Percentiles rank a stretch among this genome's conserved stretches.
Evolutionary conservation across 2,329 filamentous ascomycete species (phyloP).

Genomic region (Ophiostoma tasmaniense): DNA sequence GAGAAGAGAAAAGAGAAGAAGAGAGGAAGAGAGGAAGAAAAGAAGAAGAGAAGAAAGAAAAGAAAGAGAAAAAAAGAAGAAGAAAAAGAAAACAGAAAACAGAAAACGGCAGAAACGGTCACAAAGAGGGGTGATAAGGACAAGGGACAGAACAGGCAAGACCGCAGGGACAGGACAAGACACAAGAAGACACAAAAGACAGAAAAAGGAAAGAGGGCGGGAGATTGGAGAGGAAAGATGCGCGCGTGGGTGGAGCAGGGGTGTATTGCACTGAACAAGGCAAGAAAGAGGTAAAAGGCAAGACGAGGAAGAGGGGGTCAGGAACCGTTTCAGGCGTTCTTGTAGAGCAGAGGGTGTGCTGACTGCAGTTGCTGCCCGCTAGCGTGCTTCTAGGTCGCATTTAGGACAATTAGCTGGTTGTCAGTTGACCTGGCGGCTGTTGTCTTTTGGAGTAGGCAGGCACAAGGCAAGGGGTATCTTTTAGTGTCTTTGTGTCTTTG

Average conservation of each 20-base stretch:
- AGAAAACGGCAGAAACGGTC: not conserved
- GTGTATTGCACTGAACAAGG: too few species aligned
- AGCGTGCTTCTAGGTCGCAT: not conserved
- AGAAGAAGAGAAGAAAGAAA: not conserved
- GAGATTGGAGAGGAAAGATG: conserved; percentile 3
- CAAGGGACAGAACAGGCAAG: not conserved
- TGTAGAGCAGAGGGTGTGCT: not conserved
- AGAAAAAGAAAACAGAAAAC: not conserved
- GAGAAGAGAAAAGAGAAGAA: not conserved
- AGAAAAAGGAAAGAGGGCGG: not conserved
- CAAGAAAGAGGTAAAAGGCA: not conserved
- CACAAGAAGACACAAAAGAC: not conserved
- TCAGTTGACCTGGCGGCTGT: not conserved
- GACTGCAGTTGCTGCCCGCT: not conserved
- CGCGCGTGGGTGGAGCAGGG: conserved; percentile 5
- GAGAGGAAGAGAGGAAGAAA: not conserved
- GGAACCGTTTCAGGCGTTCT: not conserved
- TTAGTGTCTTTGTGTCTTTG: too few species aligned
- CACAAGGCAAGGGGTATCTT: conserved; percentile 6
- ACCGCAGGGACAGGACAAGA: not conserved
- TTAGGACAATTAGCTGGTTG: too few species aligned
- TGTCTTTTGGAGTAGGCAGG: not conserved
- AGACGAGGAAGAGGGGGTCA: not conserved
- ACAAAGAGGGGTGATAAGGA: not conserved
- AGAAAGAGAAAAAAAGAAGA: not conserved